phyloP scores from a whole-genome alignment of 2,329 filamentous ascomycete genomes.

The Colletotrichum sp. region DNA sequence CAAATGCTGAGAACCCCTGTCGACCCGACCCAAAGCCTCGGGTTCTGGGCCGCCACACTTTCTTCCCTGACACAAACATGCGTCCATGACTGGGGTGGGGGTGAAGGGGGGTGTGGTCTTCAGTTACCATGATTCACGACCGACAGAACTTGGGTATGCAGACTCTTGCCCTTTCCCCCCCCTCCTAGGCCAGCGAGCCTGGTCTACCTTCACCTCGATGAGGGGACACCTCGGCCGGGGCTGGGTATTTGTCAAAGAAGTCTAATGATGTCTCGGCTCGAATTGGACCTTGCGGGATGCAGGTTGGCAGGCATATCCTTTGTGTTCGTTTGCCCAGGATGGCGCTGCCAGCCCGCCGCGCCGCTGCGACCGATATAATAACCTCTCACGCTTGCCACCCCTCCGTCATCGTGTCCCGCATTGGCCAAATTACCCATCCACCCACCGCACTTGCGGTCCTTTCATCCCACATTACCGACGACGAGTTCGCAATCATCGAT shows the following conservation, averaged over 20 bases:
- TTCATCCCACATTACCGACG: background rate
- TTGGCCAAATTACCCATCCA: background rate
- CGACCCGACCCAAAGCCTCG: conserved; percentile 19
- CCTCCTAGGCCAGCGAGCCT: background rate
- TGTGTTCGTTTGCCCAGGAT: conserved; percentile 14
- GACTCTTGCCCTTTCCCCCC: background rate
- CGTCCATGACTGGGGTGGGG: background rate
- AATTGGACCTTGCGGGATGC: background rate
- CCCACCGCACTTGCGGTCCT: background rate
- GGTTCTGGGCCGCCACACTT: conserved; percentile 22
- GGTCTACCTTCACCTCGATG: background rate
- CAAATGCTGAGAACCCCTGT: background rate
- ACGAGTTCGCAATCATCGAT: background rate
- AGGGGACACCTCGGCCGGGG: background rate
- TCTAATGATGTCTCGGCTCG: conserved; percentile 19
- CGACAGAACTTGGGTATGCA: background rate
- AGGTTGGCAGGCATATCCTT: conserved; percentile 20
- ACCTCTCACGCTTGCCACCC: conserved; percentile 9
- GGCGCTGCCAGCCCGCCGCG: conserved; percentile 4
- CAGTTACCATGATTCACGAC: conserved; percentile 18
- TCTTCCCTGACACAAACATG: conserved; percentile 15
- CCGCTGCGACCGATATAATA: conserved; percentile 13
- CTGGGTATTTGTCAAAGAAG: conserved; percentile 22
- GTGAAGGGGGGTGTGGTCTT: background rate
- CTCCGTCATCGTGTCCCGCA: conserved; percentile 5